Percentiles rank a stretch among this genome's conserved stretches.
These are phyloP conservation scores for Citrus trifoliata DNA, from an alignment of 345 rosid genomes.

Conservation along the genomic window DNA sequence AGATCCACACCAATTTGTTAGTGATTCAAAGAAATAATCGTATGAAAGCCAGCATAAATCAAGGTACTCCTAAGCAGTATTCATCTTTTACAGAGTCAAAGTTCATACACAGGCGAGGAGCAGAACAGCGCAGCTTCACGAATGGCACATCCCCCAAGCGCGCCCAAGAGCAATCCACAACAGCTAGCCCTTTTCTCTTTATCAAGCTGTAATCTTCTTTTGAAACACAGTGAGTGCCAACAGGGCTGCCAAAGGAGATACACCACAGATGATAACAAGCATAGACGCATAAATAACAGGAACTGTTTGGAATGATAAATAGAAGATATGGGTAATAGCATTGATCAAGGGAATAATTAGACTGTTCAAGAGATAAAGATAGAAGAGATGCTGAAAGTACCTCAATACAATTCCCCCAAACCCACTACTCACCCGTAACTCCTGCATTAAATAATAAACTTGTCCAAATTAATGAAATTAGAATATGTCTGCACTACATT, in stretches of 20 bases:
- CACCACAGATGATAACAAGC: not conserved
- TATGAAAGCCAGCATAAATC: not conserved
- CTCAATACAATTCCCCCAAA: slow-evolving; percentile 92
- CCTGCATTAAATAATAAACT: slow-evolving; percentile 49
- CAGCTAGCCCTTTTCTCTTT: slow-evolving; percentile 85
- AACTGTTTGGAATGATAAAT: not conserved
- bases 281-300: not conserved
- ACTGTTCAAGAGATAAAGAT: not conserved
- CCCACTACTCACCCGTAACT: slow-evolving; percentile 69
- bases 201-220: slow-evolving; percentile 77
- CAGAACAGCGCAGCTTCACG: slow-evolving; percentile 79
- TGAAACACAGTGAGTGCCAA: slow-evolving; percentile 82
- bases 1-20: not conserved
- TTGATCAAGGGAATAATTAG: not conserved
- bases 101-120: slow-evolving; percentile 88
- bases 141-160: slow-evolving; percentile 93
- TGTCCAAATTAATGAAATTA: not conserved
- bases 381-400: slow-evolving; percentile 28
- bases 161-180: slow-evolving; percentile 99
- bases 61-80: not conserved
- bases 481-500: not conserved
- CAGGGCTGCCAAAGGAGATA: slow-evolving; percentile 61
- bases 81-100: slow-evolving; percentile 8
- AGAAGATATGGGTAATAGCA: not conserved
- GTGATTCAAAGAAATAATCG: not conserved